Base-by-base conservation (phyloP, 2,329 filamentous ascomycete species). In the Dothiorella sarmentorum region DNA sequence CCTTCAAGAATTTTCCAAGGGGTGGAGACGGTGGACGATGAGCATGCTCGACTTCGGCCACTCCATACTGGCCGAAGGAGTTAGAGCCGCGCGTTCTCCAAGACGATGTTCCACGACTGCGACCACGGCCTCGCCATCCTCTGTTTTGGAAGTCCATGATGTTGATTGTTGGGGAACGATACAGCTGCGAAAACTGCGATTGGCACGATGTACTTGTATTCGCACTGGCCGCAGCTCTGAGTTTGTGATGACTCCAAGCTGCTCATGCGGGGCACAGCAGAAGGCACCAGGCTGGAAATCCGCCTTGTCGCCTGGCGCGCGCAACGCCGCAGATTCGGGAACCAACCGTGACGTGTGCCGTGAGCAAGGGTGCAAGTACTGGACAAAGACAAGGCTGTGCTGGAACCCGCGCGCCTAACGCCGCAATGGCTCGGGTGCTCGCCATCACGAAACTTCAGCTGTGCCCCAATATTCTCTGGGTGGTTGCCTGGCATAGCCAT, bases 1-100 rank as follows among this genome's bases (percentile, higher is more conserved):
- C 63, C 11, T 61, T 51, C 24, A 74, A 17, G 7, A 70, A 56
- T 7, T 66, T 20, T 13, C 72, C 72, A 38, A 73, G 63, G 0
- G 72, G 71, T 44, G 69, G 56, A n/a, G 62, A 65, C 9, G 59
- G 37, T 10, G 56, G 44, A 17, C 24, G 38, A 24, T 18, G 2
- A 6, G 15, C 6, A 7, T 47, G 26, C 26, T 18, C 35, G 7
- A n/a, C 3, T 17, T 31, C 10, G 56, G 45, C 61, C 58, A 64
- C 22, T 27, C 20, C 18, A n/a, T 3, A n/a, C 9, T 15, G 4
- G 7, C n/a, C 2, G 11, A 15, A 11, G 17, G 33, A 10, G 38
- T 9, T 56, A 17, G 13, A 27, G 4, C 18, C 18, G 40, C 4
- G 13, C 40, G 2, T 49, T 62, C 51, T 26, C 65, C 60, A 60